Evolutionary conservation across 805 yeast species (phyloP).

Genomic region (Zygoascus bituminiphila): DNA sequence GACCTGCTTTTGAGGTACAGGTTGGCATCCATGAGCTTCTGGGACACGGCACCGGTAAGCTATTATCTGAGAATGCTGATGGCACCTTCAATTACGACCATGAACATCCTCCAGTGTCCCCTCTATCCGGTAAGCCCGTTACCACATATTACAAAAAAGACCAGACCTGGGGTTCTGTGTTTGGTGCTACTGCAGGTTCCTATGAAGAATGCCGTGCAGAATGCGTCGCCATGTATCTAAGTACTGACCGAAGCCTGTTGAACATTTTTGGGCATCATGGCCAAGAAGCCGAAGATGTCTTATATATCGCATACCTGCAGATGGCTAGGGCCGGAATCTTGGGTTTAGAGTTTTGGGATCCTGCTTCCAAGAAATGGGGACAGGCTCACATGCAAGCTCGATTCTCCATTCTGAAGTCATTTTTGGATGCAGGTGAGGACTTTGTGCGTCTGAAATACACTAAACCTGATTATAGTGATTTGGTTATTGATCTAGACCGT

Average conservation of each 20-base stretch:
- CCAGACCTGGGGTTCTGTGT: slow-evolving; percentile 85
- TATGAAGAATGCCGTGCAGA: slow-evolving; percentile 94
- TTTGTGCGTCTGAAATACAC: slow-evolving; percentile 48
- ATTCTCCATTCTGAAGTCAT: slow-evolving; percentile 71
- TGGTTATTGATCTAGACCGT: slow-evolving; percentile 51
- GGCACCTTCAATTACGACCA: slow-evolving; percentile 67
- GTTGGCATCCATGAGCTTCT: slow-evolving; percentile 88
- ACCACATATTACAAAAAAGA: slow-evolving; percentile 66
- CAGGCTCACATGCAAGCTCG: slow-evolving; percentile 95
- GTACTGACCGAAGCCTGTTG: slow-evolving; percentile 58
- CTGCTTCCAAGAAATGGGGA: slow-evolving; percentile 75
- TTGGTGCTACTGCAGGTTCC: slow-evolving; percentile 76
- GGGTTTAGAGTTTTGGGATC: slow-evolving; percentile 85
- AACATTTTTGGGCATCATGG: slow-evolving; percentile 63
- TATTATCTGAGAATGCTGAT: slow-evolving; percentile 47
- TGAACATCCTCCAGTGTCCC: slow-evolving; percentile 50
- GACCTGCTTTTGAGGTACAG: slow-evolving; percentile 83
- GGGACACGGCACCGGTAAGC: slow-evolving; percentile 88
- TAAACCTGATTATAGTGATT: slow-evolving; percentile 45
- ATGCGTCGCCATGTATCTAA: slow-evolving; percentile 73
- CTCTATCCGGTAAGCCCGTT: slow-evolving; percentile 51
- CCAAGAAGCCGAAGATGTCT: slow-evolving; percentile 50
- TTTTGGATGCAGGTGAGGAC: slow-evolving; percentile 52
- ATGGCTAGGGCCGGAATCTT: slow-evolving; percentile 86
- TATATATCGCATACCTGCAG: slow-evolving; percentile 60